These are phyloP conservation scores for Petunia secreta DNA, from an alignment of 257 asterid species.

Conservation along the genomic window DNA sequence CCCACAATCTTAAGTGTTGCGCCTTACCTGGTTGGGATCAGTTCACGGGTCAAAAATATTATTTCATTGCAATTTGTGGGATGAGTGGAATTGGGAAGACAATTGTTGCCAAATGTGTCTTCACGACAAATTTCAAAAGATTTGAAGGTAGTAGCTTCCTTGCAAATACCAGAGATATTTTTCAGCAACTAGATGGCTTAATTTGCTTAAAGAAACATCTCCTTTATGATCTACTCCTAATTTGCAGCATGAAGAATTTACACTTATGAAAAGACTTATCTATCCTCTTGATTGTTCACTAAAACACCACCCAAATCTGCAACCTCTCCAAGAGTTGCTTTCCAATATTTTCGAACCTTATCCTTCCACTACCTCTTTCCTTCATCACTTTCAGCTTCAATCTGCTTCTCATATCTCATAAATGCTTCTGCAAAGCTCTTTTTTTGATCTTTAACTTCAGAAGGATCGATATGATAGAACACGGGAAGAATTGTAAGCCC, in stretches of 20 bases:
- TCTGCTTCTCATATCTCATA: slow-evolving; percentile 1
- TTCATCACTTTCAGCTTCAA: too few species aligned
- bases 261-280: neutral
- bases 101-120: too few species aligned
- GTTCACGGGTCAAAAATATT: too few species aligned
- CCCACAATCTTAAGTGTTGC: too few species aligned
- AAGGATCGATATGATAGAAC: slow-evolving; percentile 13
- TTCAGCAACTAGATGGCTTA: too few species aligned
- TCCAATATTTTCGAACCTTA: slow-evolving; percentile 22
- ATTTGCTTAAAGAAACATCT: too few species aligned
- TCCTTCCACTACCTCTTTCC: slow-evolving; percentile 14
- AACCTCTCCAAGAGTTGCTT: slow-evolving; percentile 13
- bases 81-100: too few species aligned
- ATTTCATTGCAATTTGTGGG: too few species aligned
- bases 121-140: too few species aligned
- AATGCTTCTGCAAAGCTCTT: slow-evolving; percentile 16
- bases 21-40: too few species aligned
- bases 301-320: neutral
- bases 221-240: neutral
- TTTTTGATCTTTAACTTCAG: slow-evolving; percentile 19
- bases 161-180: too few species aligned
- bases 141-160: too few species aligned
- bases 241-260: neutral
- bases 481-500: slow-evolving; percentile 12
- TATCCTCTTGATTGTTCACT: slow-evolving; percentile 6